phyloP scores from a whole-genome alignment of 768 basidiomycete genomes.

The Amanita pseudoporphyria region DNA sequence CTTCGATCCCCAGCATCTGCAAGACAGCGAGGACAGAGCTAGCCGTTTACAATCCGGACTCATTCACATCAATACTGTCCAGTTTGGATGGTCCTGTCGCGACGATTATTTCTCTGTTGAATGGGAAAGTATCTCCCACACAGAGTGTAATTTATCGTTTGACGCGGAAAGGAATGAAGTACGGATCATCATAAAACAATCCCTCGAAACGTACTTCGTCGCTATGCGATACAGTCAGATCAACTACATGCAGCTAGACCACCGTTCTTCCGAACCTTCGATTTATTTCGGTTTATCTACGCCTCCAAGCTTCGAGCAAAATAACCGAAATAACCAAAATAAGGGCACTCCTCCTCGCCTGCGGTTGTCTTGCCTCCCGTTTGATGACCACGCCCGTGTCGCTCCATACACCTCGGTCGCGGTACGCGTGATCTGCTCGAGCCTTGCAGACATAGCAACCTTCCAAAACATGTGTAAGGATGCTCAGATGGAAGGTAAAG shows the following conservation, averaged over 20 bases:
- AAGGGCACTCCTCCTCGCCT: conserved; percentile 18
- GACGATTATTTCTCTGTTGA: conserved; percentile 49
- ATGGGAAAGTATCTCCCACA: conserved; percentile 31
- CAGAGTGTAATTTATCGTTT: conserved; percentile 25
- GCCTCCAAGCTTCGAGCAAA: conserved; percentile 31
- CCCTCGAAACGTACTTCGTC: conserved; percentile 24
- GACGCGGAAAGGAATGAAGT: conserved; percentile 38
- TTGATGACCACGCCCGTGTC: conserved; percentile 30
- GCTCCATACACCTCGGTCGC: conserved; percentile 44
- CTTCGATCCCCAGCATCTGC: conserved; percentile 26
- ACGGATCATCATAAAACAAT: conserved; percentile 20
- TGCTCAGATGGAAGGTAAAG: conserved; percentile 26
- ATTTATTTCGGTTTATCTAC: conserved; percentile 34
- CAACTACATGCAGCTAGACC: conserved; percentile 24
- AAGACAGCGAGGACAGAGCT: conserved; percentile 24
- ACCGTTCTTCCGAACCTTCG: conserved; percentile 22
- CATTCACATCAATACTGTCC: conserved; percentile 29
- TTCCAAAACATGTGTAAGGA: conserved; percentile 30
- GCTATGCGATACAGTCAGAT: conserved; percentile 38
- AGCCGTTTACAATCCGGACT: conserved; percentile 18
- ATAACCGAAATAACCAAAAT: conserved; percentile 13
- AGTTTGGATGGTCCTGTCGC: conserved; percentile 58
- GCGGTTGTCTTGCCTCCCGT: conserved; percentile 30
- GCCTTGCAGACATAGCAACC: conserved; percentile 19
- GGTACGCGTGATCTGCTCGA: conserved; percentile 38